A percentile compares a stretch with the other conserved stretches of the same genome.
Conservation (phyloP, 2,329 filamentous ascomycete species). For the Alternaria novae-zelandiae region DNA sequence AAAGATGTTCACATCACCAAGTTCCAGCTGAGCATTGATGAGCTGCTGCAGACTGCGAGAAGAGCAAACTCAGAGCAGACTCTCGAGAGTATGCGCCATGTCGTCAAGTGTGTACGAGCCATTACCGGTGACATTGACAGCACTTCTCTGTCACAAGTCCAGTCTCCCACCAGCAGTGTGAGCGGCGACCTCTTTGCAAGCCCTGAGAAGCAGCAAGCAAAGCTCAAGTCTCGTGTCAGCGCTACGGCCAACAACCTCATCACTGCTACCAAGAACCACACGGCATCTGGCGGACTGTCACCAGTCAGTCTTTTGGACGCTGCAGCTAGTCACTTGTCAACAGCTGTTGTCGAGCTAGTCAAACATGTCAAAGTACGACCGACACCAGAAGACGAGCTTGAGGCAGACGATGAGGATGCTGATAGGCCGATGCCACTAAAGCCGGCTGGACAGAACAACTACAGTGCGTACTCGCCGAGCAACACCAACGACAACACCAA, state of each 20-base stretch:
- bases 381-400: constrained; percentile 77
- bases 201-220: constrained; percentile 63
- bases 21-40: constrained; percentile 93
- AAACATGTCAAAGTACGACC: constrained; percentile 82
- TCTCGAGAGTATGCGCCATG: constrained; percentile 84
- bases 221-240: constrained; percentile 83
- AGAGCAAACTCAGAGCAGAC: constrained; percentile 75
- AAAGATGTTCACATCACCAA: constrained; percentile 93
- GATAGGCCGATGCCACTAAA: constrained; percentile 47
- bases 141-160: constrained; percentile 55
- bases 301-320: constrained; percentile 94
- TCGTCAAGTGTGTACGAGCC: constrained; percentile 80
- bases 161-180: constrained; percentile 45
- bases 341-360: constrained; percentile 84
- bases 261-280: constrained; percentile 92
- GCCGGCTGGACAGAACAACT: constrained; percentile 27
- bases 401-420: constrained; percentile 67
- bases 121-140: constrained; percentile 79
- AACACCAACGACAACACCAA: constrained; percentile 26
- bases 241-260: constrained; percentile 95
- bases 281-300: constrained; percentile 79
- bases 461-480: constrained; percentile 29
- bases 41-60: constrained; percentile 80
- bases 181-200: constrained; percentile 38
- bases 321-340: constrained; percentile 86